Percentiles rank a stretch among this genome's conserved stretches.
Evolutionary conservation across 2,329 filamentous ascomycete genomes (phyloP).

Genomic region (Aspergillus udagawae): DNA sequence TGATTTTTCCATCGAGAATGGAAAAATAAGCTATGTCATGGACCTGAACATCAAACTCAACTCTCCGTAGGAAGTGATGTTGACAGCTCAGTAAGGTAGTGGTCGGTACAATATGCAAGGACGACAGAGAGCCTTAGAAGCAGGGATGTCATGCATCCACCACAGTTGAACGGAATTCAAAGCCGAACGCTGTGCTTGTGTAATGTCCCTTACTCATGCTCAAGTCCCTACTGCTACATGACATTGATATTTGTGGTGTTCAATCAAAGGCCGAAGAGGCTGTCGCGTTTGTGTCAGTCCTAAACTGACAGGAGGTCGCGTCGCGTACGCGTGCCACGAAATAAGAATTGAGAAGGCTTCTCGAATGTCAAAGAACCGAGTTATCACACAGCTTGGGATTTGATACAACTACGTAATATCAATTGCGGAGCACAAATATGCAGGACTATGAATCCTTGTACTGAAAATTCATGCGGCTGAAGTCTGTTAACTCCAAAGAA

Average conservation of each 20-base stretch:
- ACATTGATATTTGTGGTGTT: not conserved
- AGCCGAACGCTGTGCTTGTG: not conserved
- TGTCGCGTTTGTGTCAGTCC: not conserved
- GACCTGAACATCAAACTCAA: not conserved
- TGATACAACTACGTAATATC: not conserved
- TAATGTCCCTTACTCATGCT: not conserved
- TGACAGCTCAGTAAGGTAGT: not conserved
- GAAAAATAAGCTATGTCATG: not conserved
- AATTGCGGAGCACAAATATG: not conserved
- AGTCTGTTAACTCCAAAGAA: not conserved
- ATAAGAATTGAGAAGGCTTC: not conserved
- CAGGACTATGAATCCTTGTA: not conserved
- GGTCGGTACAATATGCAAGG: not conserved
- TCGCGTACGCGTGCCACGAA: conserved; percentile 13
- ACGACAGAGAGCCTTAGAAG: not conserved
- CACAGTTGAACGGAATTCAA: not conserved
- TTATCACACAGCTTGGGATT: not conserved
- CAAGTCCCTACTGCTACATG: not conserved
- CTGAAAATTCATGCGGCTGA: not conserved
- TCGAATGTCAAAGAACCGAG: not conserved
- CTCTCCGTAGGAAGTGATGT: not conserved
- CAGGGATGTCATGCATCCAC: not conserved
- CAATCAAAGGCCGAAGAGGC: not conserved
- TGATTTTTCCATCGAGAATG: not conserved
- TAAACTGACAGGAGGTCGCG: conserved; percentile 6